Evolutionary conservation across 2,329 filamentous ascomycete genomes (phyloP).

Genomic region (Trichophyton schoenleinii): DNA sequence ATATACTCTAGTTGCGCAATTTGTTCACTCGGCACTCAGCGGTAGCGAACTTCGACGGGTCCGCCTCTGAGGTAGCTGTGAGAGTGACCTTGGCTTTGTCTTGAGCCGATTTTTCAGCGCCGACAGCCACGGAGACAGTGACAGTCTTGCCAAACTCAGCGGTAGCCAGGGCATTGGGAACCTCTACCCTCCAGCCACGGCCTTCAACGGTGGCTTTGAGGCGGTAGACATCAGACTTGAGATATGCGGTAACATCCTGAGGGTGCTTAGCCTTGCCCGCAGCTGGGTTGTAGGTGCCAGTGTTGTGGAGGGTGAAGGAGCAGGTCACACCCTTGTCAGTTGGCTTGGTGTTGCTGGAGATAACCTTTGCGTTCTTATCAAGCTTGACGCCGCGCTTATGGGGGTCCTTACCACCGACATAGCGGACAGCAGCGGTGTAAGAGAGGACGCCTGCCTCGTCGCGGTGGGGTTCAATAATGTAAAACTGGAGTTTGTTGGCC

Average conservation of each 20-base stretch:
- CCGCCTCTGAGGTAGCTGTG: conserved; percentile 13
- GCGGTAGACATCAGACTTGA: conserved; percentile 14
- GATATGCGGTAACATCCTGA: conserved; percentile 10
- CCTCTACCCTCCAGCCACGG: conserved; percentile 13
- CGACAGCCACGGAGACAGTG: conserved; percentile 12
- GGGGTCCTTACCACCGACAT: conserved; percentile 8
- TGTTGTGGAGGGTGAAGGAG: conserved; percentile 12
- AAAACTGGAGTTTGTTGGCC: conserved; percentile 13
- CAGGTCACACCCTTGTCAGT: conserved; percentile 12
- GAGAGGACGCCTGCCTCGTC: conserved; percentile 12
- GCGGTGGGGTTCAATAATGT: conserved; percentile 13
- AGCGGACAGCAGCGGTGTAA: conserved; percentile 12
- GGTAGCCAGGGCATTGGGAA: conserved; percentile 12
- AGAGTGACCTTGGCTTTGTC: conserved; percentile 5
- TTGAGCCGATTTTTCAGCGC: conserved; percentile 8
- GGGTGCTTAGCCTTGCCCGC: conserved; percentile 8
- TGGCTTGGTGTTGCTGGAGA: neutral
- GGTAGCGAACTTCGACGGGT: conserved; percentile 8
- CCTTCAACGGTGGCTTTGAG: conserved; percentile 12
- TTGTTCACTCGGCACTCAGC: conserved; percentile 9
- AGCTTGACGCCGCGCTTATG: conserved; percentile 9
- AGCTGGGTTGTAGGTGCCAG: conserved; percentile 7
- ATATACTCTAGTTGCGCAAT: neutral
- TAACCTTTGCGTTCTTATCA: conserved; percentile 1
- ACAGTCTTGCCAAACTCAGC: conserved; percentile 10